phyloP scores from a whole-genome alignment of 2,329 filamentous ascomycete species.

The Xylariaceae sp. region DNA sequence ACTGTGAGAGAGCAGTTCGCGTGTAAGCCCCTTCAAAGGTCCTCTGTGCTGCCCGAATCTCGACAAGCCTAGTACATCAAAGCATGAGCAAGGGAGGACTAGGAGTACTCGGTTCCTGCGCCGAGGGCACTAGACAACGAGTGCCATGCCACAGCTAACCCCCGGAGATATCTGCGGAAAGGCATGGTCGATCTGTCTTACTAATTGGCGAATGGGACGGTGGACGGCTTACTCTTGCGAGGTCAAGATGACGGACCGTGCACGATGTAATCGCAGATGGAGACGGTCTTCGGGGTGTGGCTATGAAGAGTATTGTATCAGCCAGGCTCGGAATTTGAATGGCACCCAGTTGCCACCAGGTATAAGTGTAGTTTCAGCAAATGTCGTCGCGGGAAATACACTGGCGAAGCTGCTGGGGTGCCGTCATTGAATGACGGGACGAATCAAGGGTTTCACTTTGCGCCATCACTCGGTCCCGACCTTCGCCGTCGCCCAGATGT shows the following conservation, averaged over 20 bases:
- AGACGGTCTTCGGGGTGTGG: conserved; percentile 48
- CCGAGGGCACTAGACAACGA: neutral
- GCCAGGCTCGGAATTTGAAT: conserved; percentile 4
- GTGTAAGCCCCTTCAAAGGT: conserved; percentile 98
- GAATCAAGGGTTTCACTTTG: neutral
- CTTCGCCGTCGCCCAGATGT: neutral
- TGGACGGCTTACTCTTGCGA: conserved; percentile 56
- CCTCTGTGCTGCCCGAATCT: conserved; percentile 88
- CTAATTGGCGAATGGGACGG: neutral
- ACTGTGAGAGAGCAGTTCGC: conserved; percentile 88
- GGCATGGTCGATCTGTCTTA: neutral
- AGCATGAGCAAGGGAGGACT: conserved; percentile 5
- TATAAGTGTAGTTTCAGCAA: neutral
- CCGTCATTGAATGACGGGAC: too few relatives aligned
- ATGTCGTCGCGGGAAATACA: neutral
- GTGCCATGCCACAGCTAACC: neutral
- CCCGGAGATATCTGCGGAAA: neutral
- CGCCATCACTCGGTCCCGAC: neutral
- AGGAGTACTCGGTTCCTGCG: neutral
- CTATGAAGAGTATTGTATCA: conserved; percentile 17
- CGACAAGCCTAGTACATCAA: conserved; percentile 59
- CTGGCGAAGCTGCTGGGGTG: neutral
- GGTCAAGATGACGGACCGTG: conserved; percentile 76
- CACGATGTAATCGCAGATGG: conserved; percentile 75
- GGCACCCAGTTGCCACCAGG: neutral